Conservation (phyloP, 2,329 filamentous ascomycete species). For the Colletotrichum sp. region DNA sequence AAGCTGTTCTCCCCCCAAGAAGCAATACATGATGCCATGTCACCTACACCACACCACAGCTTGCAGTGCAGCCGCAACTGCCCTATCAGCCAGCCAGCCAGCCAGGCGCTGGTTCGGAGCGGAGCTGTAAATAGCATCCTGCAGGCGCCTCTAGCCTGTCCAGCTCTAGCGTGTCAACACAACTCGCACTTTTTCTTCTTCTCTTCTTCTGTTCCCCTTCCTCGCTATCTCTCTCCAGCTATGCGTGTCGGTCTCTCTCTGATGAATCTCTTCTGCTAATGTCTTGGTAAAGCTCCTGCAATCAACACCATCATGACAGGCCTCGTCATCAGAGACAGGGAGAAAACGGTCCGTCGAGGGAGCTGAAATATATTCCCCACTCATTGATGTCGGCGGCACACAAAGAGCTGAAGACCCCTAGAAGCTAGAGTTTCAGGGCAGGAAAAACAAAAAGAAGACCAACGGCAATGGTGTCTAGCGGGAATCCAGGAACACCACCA, state of each 20-base stretch:
- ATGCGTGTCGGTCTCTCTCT: not conserved
- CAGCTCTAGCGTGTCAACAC: not conserved
- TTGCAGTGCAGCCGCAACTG: not conserved
- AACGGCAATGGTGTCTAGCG: not conserved
- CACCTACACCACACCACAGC: not conserved
- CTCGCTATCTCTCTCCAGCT: not conserved
- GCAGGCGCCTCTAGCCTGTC: not conserved
- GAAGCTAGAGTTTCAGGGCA: not conserved
- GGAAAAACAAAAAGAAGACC: not conserved
- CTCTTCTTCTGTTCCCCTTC: not conserved
- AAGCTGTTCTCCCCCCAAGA: slow-evolving; percentile 2
- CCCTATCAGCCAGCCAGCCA: not conserved
- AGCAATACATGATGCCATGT: not conserved
- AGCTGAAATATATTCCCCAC: not conserved
- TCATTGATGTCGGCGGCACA: not conserved
- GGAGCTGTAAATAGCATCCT: slow-evolving; percentile 11
- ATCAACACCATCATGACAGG: not conserved
- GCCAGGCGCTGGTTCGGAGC: not conserved
- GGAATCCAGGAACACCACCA: not conserved
- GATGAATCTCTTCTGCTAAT: not conserved
- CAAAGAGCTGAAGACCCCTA: not conserved
- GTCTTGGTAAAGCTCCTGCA: not conserved
- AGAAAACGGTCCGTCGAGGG: not conserved
- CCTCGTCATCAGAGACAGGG: not conserved
- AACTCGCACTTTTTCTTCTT: not conserved